A percentile compares a stretch with the other conserved stretches of the same genome.
Evolutionary conservation across 768 basidiomycete species (phyloP).

Genomic region (Suillus occidentalis): DNA sequence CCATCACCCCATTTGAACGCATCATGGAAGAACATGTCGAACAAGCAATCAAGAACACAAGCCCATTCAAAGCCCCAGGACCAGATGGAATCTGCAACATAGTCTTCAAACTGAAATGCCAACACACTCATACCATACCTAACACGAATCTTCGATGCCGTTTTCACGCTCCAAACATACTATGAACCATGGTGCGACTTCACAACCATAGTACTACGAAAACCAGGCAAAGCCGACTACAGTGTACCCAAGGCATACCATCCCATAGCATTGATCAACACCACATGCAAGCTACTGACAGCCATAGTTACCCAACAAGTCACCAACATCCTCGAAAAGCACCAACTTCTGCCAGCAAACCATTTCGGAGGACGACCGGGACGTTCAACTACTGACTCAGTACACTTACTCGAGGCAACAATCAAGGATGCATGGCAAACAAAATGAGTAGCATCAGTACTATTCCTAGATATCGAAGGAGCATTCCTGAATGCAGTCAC

Average conservation of each 20-base stretch:
- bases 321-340: slow-evolving; percentile 26
- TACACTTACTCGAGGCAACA: slow-evolving; percentile 31
- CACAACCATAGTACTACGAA: slow-evolving; percentile 28
- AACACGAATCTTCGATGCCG: slow-evolving; percentile 11
- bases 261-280: slow-evolving; percentile 39
- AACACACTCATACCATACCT: slow-evolving; percentile 15
- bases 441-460: slow-evolving; percentile 32
- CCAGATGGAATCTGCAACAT: slow-evolving; percentile 28
- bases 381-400: slow-evolving; percentile 35
- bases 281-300: slow-evolving; percentile 32
- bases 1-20: neutral
- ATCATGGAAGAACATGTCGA: slow-evolving; percentile 16
- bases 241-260: slow-evolving; percentile 33
- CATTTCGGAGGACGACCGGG: slow-evolving; percentile 44
- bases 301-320: slow-evolving; percentile 29
- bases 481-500: slow-evolving; percentile 42
- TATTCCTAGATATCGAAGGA: slow-evolving; percentile 44
- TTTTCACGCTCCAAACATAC: slow-evolving; percentile 12
- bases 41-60: slow-evolving; percentile 8
- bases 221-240: slow-evolving; percentile 40
- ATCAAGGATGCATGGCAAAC: slow-evolving; percentile 40
- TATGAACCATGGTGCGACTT: slow-evolving; percentile 23
- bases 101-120: slow-evolving; percentile 13
- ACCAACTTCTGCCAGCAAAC: slow-evolving; percentile 32
- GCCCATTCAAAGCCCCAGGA: slow-evolving; percentile 18